phyloP scores from a whole-genome alignment of 768 basidiomycete genomes.

The Tylopilus cervinicoccineus region DNA sequence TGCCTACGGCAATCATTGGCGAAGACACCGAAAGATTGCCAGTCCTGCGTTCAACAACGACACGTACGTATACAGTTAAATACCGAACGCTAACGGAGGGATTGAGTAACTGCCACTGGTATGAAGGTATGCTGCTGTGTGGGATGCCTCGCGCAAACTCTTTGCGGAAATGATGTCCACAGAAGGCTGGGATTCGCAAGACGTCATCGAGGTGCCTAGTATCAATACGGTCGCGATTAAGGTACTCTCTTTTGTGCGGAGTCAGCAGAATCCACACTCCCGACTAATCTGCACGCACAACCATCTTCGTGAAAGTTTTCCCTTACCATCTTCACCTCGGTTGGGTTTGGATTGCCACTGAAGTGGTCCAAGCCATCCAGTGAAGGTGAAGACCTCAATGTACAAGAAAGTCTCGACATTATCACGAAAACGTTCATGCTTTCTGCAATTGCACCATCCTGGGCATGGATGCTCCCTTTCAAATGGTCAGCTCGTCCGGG shows the following conservation, averaged over 20 bases:
- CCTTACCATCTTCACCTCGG: conserved; percentile 15
- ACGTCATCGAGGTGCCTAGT: conserved; percentile 7
- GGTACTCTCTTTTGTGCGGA: background rate
- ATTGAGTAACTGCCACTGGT: no score
- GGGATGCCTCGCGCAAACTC: conserved; percentile 9
- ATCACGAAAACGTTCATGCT: conserved; percentile 5
- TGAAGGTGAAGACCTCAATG: conserved; percentile 3
- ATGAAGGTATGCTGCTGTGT: conserved; percentile 12
- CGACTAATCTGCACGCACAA: background rate
- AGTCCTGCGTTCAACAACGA: conserved; percentile 19
- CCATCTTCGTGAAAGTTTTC: conserved; percentile 8
- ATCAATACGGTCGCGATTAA: conserved; percentile 11
- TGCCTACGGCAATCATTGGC: conserved; percentile 14
- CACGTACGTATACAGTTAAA: conserved; percentile 15
- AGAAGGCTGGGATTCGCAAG: conserved; percentile 11
- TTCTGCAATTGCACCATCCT: conserved; percentile 4
- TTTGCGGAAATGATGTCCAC: conserved; percentile 12
- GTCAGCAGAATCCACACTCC: background rate
- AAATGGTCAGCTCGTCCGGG: conserved; percentile 2
- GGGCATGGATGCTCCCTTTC: conserved; percentile 21
- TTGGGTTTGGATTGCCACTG: conserved; percentile 18
- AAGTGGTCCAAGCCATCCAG: conserved; percentile 8
- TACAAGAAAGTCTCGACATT: conserved; percentile 10
- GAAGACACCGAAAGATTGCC: conserved; percentile 15
- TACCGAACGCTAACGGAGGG: no score